Evolutionary conservation across 306 rosid species (phyloP).

Genomic region (Vigna unguiculata): DNA sequence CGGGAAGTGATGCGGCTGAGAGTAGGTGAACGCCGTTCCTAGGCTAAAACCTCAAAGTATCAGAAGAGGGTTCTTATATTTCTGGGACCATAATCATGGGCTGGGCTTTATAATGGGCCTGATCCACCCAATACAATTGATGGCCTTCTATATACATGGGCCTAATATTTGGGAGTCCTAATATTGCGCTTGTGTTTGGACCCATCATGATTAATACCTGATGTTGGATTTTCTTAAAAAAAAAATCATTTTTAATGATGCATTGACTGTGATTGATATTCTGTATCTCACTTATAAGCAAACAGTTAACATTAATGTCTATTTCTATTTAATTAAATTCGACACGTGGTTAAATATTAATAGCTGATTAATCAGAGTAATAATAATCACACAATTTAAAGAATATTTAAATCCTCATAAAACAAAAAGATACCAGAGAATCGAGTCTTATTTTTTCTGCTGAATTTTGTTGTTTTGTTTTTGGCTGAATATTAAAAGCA

Average conservation of each 20-base stretch:
- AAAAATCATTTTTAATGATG: not conserved
- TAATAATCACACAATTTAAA: too few relatives aligned
- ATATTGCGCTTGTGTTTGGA: not conserved
- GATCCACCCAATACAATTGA: not conserved
- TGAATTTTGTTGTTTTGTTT: too few relatives aligned
- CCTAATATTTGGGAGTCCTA: not conserved
- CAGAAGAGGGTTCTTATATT: not conserved
- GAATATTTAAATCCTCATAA: too few relatives aligned
- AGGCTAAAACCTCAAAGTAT: constrained; percentile 9
- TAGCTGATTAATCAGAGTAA: too few relatives aligned
- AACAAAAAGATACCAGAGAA: too few relatives aligned
- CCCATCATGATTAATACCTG: not conserved
- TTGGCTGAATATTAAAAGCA: too few relatives aligned
- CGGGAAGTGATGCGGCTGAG: constrained; percentile 1
- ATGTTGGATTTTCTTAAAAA: not conserved
- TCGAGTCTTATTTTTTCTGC: too few relatives aligned
- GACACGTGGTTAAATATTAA: too few relatives aligned
- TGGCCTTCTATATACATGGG: not conserved
- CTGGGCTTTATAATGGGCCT: not conserved
- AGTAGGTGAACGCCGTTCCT: not conserved
- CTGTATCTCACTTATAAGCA: too few relatives aligned
- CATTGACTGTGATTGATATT: too few relatives aligned
- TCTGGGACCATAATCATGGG: not conserved
- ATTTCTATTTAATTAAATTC: too few relatives aligned
- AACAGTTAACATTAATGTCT: too few relatives aligned